phyloP scores from a whole-genome alignment of 1,139 yeast species.

The Nakaseomyces bracarensis region DNA sequence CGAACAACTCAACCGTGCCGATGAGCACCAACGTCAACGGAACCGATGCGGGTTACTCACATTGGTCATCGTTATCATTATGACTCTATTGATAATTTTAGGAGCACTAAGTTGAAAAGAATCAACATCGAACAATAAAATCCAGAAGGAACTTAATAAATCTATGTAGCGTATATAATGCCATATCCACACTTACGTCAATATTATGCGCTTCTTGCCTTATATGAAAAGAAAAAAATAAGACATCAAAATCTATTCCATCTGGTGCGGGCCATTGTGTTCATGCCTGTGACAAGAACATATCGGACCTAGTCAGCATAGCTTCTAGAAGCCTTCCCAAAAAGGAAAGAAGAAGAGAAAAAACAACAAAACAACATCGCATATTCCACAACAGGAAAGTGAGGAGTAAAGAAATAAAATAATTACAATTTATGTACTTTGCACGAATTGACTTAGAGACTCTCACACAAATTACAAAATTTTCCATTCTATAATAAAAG shows the following conservation, averaged over 20 bases:
- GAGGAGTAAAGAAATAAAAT: too few species aligned
- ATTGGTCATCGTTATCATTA: slow-evolving; percentile 38
- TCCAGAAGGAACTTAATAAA: neutral
- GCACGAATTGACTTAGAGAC: too few species aligned
- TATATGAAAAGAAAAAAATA: too few species aligned
- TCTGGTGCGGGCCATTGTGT: neutral
- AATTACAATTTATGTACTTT: too few species aligned
- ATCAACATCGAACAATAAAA: neutral
- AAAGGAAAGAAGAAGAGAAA: neutral
- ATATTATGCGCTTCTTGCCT: too few species aligned
- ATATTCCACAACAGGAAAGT: slow-evolving; percentile 1
- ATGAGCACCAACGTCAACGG: slow-evolving; percentile 60
- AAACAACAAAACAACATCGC: too few species aligned
- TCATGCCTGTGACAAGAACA: neutral
- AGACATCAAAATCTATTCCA: neutral
- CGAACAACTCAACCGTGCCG: slow-evolving; percentile 61
- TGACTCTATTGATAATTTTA: slow-evolving; percentile 33
- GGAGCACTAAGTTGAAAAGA: slow-evolving; percentile 33
- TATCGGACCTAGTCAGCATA: neutral
- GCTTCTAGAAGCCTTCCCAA: slow-evolving; percentile 6
- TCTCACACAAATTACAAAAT: too few species aligned
- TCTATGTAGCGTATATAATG: too few species aligned
- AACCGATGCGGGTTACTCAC: slow-evolving; percentile 66
- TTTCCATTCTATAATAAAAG: too few species aligned
- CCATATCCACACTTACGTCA: neutral